Evolutionary conservation across 257 asterid species (phyloP), one percentile per base, ranked within the genome.

Genomic region (Lycium barbarum): DNA sequence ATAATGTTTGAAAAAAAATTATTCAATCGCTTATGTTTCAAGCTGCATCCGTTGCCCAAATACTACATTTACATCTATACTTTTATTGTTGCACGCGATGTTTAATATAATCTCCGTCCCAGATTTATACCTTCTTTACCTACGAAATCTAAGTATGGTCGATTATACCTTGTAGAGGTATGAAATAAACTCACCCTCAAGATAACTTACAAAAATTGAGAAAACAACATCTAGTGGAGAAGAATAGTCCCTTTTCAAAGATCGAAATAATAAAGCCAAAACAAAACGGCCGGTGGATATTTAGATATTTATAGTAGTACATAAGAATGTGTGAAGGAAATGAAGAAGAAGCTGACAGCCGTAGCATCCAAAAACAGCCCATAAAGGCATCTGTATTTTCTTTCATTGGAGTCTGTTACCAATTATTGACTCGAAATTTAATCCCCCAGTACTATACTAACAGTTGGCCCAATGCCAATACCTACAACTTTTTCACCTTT

Each of bases 341-440:
- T 47, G 59, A 73, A 73, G 80, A 73, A 71, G 73, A 9, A n/a
- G 80, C 59, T 73, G 80, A 47, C 80, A 47, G 40, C 80, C 40
- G 18, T 40, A 22, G 70, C 40, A 58, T 58, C 65, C 65, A 18
- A 58, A 58, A 58, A 7, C 65, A 47, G 59, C 59, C 79, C 80
- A 45, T 72, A 43, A 72, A 10, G 38, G 58, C 38, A n/a, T 45
- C 13, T 45, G 58, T 43, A 47, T 72, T 58, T 72, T 73, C 59
- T 47, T 73, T 54, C 10, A 73, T 73, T 72, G 26, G 45, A 45
- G 45, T 33, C 80, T 72, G 59, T 45, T 72, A 47, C 59, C 40
- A 73, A 72, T 72, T 72, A 72, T 72, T 58, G 22, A 6, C 17
- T 58, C 3, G 26, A 26, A 58, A 18, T 58, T 58, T n/a, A 45